These are phyloP conservation scores for Fusarium drepaniforme DNA, from an alignment of 2,329 filamentous ascomycete genomes.

Conservation along the genomic window DNA sequence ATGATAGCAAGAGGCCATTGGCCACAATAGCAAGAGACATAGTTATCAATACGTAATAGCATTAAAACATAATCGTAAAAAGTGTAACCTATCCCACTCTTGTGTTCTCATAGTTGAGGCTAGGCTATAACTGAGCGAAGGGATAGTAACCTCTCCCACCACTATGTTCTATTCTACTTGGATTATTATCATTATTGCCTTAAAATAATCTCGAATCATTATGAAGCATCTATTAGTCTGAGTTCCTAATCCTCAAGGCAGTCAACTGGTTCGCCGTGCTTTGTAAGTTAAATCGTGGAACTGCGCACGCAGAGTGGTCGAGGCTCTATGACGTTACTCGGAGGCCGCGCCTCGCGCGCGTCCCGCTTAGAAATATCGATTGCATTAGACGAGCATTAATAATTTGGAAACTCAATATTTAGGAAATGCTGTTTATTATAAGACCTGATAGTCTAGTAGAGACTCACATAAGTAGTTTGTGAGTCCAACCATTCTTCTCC, in stretches of 20 bases:
- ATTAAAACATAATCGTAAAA: too few species aligned
- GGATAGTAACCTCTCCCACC: too few species aligned
- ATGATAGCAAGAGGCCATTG: too few species aligned
- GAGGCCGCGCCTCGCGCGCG: background rate
- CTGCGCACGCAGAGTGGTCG: background rate
- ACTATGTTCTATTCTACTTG: background rate
- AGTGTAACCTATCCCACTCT: too few species aligned
- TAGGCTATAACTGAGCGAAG: too few species aligned
- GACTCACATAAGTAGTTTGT: background rate
- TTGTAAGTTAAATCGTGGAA: background rate
- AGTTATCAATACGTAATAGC: too few species aligned
- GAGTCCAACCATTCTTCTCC: background rate
- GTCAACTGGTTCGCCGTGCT: background rate
- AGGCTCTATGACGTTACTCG: background rate
- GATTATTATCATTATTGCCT: background rate
- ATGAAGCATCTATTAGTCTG: background rate
- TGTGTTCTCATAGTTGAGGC: too few species aligned
- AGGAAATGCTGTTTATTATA: background rate
- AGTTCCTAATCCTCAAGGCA: background rate
- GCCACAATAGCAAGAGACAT: too few species aligned
- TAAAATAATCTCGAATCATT: background rate
- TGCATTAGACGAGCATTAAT: background rate
- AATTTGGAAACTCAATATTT: background rate
- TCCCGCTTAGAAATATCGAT: background rate
- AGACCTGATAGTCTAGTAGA: background rate